Percentiles rank a stretch among this genome's conserved stretches.
Evolutionary conservation across 345 rosid species (phyloP).

Genomic region (Acer saccharum): DNA sequence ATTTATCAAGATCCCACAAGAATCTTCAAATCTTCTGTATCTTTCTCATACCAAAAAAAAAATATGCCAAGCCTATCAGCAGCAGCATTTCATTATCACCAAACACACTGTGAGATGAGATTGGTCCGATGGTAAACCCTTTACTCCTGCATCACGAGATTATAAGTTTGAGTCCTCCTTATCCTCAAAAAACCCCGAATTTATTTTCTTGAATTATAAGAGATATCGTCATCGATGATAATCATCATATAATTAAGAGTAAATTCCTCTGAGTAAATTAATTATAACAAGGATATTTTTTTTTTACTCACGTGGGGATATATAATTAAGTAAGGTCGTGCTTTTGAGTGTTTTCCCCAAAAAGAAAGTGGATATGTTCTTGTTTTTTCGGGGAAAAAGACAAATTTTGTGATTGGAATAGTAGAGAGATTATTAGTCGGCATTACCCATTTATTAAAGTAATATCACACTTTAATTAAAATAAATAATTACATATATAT

Average conservation of each 20-base stretch:
- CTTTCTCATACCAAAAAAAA: too few relatives aligned
- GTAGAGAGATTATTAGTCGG: not conserved
- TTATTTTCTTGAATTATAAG: too few relatives aligned
- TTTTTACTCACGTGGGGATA: constrained; percentile 26
- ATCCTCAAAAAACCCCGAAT: too few relatives aligned
- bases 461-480: constrained; percentile 26
- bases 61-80: not conserved
- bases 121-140: too few relatives aligned
- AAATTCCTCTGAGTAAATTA: too few relatives aligned
- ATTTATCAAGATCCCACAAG: constrained; percentile 6
- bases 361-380: constrained; percentile 33
- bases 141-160: too few relatives aligned
- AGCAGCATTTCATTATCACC: too few relatives aligned
- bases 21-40: not conserved
- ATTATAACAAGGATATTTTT: too few relatives aligned
- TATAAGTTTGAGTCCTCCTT: too few relatives aligned
- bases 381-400: constrained; percentile 27
- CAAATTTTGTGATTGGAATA: constrained; percentile 25
- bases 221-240: too few relatives aligned
- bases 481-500: not conserved
- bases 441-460: not conserved
- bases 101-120: too few relatives aligned
- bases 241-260: too few relatives aligned
- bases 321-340: not conserved
- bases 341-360: constrained; percentile 20